phyloP scores from a whole-genome alignment of 75 land plant species.

The Sequoia sempervirens region DNA sequence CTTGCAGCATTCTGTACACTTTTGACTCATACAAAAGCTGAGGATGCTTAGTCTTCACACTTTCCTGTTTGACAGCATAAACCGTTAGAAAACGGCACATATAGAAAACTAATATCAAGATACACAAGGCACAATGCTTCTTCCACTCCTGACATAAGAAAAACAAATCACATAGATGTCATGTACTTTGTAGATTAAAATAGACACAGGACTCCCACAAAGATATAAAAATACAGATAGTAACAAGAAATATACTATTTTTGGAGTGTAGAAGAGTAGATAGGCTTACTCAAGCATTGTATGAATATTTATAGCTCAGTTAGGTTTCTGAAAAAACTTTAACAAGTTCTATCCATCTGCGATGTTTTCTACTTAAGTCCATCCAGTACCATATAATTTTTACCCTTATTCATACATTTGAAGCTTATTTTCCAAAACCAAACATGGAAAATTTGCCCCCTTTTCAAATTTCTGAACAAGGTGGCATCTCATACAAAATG shows the following conservation, averaged over 20 bases:
- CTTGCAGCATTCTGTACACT: conserved; percentile 54
- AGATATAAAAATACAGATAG: neutral
- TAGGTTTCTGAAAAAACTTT: neutral
- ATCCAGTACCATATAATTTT: neutral
- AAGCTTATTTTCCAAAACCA: neutral
- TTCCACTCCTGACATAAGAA: neutral
- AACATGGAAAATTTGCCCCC: neutral
- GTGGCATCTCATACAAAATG: neutral
- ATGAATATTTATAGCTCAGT: neutral
- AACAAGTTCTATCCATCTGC: neutral
- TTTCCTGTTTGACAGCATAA: conserved; percentile 31
- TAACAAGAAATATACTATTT: neutral
- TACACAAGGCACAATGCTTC: neutral
- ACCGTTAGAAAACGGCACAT: no score
- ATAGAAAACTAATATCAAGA: neutral
- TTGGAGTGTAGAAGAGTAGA: neutral
- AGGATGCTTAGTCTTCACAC: conserved; percentile 45
- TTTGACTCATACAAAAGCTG: conserved; percentile 52
- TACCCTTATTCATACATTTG: neutral
- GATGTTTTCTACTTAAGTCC: neutral
- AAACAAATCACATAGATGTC: neutral
- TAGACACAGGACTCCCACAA: neutral
- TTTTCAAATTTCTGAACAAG: neutral
- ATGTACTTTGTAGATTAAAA: neutral
- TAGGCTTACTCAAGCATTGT: neutral